These are phyloP conservation scores for Panicum virgatum DNA, from an alignment of 202 grass and related monocot species.

Conservation along the genomic window DNA sequence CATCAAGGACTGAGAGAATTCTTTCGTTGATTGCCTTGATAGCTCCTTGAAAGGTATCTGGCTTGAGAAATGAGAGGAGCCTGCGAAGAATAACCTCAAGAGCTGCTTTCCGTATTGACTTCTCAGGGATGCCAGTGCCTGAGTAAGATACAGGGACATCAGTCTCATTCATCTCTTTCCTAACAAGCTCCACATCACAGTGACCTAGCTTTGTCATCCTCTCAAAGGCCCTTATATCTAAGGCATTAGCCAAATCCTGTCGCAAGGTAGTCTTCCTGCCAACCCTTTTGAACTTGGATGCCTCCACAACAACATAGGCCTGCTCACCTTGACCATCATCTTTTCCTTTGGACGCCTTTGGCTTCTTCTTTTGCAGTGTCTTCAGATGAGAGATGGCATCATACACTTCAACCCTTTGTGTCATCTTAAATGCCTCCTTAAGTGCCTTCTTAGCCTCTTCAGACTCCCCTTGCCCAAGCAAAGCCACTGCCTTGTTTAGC, in stretches of 20 bases:
- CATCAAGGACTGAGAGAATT: conserved; percentile 80
- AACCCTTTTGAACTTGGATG: conserved; percentile 92
- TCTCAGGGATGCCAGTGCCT: conserved; percentile 69
- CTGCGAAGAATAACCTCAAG: conserved; percentile 90
- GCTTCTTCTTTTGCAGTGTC: conserved; percentile 83
- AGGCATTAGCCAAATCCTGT: conserved; percentile 88
- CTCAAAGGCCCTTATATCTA: conserved; percentile 95
- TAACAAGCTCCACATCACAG: conserved; percentile 69
- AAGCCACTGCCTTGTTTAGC: conserved; percentile 86
- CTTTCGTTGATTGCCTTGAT: conserved; percentile 94
- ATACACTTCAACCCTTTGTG: conserved; percentile 93
- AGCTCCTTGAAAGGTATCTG: conserved; percentile 91
- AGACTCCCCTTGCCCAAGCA: conserved; percentile 90
- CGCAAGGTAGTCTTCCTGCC: conserved; percentile 70
- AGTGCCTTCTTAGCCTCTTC: conserved; percentile 92
- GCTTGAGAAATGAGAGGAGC: conserved; percentile 85
- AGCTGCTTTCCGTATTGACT: conserved; percentile 88
- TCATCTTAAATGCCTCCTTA: conserved; percentile 99
- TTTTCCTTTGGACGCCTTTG: conserved; percentile 61
- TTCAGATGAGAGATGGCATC: conserved; percentile 98
- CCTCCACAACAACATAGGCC: conserved; percentile 73
- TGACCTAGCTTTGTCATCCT: conserved; percentile 71
- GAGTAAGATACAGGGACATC: conserved; percentile 96
- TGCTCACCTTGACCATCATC: conserved; percentile 50
- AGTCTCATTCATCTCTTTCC: conserved; percentile 95